A percentile compares a stretch with the other conserved stretches of the same genome.
phyloP scores from a whole-genome alignment of 2,329 filamentous ascomycete genomes.

The Ramularia collo-cygni region DNA sequence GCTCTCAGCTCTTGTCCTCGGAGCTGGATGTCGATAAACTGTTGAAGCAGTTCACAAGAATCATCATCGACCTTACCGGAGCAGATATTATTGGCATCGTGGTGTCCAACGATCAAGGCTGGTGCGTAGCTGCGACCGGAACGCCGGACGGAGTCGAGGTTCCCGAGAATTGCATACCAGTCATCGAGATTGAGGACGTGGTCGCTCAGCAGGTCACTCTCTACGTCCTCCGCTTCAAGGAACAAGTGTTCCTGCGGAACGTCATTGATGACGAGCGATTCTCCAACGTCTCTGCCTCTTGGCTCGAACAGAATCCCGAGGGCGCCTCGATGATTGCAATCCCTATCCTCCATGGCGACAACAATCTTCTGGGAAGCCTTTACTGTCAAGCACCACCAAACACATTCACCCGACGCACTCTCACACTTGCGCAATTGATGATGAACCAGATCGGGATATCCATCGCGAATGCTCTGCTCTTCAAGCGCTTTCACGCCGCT shows the following conservation, averaged over 20 bases:
- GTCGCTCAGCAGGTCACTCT: slow-evolving; percentile 72
- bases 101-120: slow-evolving; percentile 57
- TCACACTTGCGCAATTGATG: slow-evolving; percentile 53
- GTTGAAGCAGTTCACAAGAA: slow-evolving; percentile 73
- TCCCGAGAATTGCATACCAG: slow-evolving; percentile 58
- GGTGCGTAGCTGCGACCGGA: slow-evolving; percentile 68
- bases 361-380: slow-evolving; percentile 63
- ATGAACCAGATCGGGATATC: slow-evolving; percentile 70
- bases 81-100: slow-evolving; percentile 68
- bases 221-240: slow-evolving; percentile 70
- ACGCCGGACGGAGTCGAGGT: slow-evolving; percentile 64
- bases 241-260: slow-evolving; percentile 67
- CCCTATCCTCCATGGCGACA: slow-evolving; percentile 66
- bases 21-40: slow-evolving; percentile 69
- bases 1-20: slow-evolving; percentile 72
- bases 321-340: slow-evolving; percentile 74
- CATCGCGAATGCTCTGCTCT: slow-evolving; percentile 56
- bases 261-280: slow-evolving; percentile 70
- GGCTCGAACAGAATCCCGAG: slow-evolving; percentile 60
- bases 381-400: slow-evolving; percentile 70
- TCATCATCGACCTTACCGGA: slow-evolving; percentile 71
- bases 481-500: slow-evolving; percentile 66
- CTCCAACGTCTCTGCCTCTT: slow-evolving; percentile 64
- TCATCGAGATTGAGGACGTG: slow-evolving; percentile 56
- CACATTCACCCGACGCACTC: slow-evolving; percentile 65